Evolutionary conservation across 768 basidiomycete species (phyloP).

Genomic region (Plicaturopsis crispa): DNA sequence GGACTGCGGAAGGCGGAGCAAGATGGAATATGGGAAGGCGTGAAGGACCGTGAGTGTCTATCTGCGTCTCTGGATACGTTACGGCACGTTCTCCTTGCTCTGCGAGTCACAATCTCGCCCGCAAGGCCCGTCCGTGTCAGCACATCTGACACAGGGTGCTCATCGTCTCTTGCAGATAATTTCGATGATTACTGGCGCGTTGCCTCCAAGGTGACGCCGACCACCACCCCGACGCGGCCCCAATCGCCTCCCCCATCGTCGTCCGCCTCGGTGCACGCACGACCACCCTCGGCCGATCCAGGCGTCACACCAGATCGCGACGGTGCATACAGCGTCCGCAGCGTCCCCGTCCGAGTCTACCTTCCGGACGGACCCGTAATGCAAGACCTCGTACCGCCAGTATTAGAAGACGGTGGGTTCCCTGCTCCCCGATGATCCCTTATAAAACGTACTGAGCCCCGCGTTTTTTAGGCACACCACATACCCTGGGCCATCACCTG

Average conservation of each 20-base stretch:
- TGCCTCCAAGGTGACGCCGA: conserved; percentile 87
- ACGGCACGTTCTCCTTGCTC: not conserved
- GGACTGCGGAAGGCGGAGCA: conserved; percentile 86
- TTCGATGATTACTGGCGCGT: conserved; percentile 95
- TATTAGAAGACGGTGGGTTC: conserved; percentile 65
- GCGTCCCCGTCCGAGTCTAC: conserved; percentile 84
- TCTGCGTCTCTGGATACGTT: not conserved
- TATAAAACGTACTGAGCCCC: conserved; percentile 4
- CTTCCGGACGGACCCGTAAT: conserved; percentile 86
- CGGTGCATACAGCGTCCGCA: conserved; percentile 80
- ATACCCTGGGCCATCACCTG: conserved; percentile 65
- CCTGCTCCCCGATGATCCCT: not conserved
- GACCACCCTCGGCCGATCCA: conserved; percentile 61
- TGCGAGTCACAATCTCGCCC: not conserved
- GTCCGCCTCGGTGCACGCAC: conserved; percentile 45
- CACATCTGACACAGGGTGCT: conserved; percentile 1
- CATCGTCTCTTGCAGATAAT: conserved; percentile 54
- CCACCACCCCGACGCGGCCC: conserved; percentile 55
- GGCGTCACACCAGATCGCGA: conserved; percentile 53
- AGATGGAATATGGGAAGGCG: conserved; percentile 95
- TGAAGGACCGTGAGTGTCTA: conserved; percentile 77
- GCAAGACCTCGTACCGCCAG: conserved; percentile 82
- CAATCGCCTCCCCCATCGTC: conserved; percentile 47
- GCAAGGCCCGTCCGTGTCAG: not conserved
- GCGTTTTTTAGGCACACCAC: conserved; percentile 48